Conservation (phyloP, 441 rosid genomes). For the Euphorbia schlechtendalii region DNA sequence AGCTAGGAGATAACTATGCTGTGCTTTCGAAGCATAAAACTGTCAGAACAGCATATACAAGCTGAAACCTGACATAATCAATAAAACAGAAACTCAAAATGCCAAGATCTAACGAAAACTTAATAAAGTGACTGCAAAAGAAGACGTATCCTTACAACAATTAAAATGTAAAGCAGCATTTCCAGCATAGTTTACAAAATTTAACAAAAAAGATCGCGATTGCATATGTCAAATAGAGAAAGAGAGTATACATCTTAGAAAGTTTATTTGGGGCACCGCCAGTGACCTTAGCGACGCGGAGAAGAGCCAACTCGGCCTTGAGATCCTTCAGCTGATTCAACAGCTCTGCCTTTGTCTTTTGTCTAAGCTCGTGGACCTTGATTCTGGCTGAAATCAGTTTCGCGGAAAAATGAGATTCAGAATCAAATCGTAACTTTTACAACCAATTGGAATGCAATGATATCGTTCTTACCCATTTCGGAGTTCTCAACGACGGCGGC, state of each 20-base stretch:
- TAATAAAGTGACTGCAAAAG: not conserved
- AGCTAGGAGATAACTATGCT: not conserved
- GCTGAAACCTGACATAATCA: no score
- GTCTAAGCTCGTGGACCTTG: slow-evolving; percentile 90
- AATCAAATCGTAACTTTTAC: no score
- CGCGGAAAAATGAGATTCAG: not conserved
- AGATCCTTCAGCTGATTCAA: slow-evolving; percentile 70
- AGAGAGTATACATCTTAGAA: slow-evolving; percentile 60
- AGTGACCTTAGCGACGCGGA: slow-evolving; percentile 95
- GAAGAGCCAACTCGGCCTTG: slow-evolving; percentile 86
- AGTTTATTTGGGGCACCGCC: slow-evolving; percentile 97
- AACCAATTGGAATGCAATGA: not conserved
- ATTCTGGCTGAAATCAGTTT: slow-evolving; percentile 55
- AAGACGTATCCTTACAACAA: no score
- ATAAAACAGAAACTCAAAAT: not conserved
- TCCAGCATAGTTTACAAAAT: not conserved
- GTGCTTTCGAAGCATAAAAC: not conserved
- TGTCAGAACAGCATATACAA: no score
- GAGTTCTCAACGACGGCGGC: slow-evolving; percentile 1
- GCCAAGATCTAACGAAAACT: not conserved
- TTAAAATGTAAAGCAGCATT: not conserved
- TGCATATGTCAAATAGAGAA: not conserved
- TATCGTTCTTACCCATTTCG: slow-evolving; percentile 8
- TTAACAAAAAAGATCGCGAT: not conserved
- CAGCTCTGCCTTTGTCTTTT: slow-evolving; percentile 69